Evolutionary conservation across 345 rosid genomes (phyloP).

Genomic region (Gossypium herbaceum): DNA sequence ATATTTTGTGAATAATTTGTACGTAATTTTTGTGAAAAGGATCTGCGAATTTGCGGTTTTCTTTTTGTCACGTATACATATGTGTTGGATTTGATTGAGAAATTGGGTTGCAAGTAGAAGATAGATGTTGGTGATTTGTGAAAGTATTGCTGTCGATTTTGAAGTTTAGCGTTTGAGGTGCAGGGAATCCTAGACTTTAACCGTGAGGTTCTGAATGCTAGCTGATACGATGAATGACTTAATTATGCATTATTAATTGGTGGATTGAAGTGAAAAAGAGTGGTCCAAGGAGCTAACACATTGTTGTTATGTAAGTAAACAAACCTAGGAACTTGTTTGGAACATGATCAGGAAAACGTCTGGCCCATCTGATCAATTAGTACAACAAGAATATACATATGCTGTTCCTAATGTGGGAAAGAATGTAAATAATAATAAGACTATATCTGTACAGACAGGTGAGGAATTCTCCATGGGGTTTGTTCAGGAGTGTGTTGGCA

Average conservation of each 20-base stretch:
- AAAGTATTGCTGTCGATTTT: background rate
- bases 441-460: constrained; percentile 46
- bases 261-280: constrained; percentile 14
- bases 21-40: background rate
- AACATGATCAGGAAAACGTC: constrained; percentile 26
- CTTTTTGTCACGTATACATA: background rate
- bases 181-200: background rate
- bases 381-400: constrained; percentile 27
- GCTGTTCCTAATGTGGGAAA: constrained; percentile 24
- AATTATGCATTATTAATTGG: constrained; percentile 3
- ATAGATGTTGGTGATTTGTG: constrained; percentile 7
- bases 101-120: background rate
- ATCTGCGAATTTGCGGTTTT: background rate
- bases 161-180: background rate
- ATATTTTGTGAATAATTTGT: background rate
- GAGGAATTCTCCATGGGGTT: constrained; percentile 64
- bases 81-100: constrained; percentile 18
- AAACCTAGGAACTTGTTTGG: constrained; percentile 17
- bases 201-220: background rate
- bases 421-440: constrained; percentile 30
- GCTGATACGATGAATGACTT: constrained; percentile 8
- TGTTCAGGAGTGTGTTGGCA: constrained; percentile 39
- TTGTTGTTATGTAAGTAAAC: constrained; percentile 18
- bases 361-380: constrained; percentile 31
- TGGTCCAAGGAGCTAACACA: constrained; percentile 10